Base-by-base conservation (phyloP, 1,284 basidiomycete species). In the Microbotryum saponariae region DNA sequence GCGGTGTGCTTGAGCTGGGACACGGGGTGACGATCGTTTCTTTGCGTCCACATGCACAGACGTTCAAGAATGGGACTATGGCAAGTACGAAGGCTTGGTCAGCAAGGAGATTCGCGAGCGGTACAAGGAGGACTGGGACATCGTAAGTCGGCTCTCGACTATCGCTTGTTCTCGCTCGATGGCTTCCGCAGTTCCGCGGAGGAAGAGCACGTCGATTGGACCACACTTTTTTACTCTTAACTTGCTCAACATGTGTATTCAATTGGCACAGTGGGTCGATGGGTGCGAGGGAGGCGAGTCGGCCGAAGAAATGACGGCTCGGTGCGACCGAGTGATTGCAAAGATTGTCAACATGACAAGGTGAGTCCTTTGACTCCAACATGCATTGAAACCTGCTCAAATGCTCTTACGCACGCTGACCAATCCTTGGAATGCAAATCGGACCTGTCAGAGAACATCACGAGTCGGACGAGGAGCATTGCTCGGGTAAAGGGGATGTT, bases 211-310 rank as follows among this genome's bases (percentile, higher is more conserved):
- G 27, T 27, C 27, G 27, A 27, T 27, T 6, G 27, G 27, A 6
- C 27, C 27, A 27, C 27, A 5, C 0, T 27, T 27, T 27, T 0
- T 27, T 27, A 27, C 6, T 6, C 5, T 27, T 6, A 5, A 6
- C 27, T 27, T 27, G 27, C 27, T 27, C 27, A 27, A 27, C 27
- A 6, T 5, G 27, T 27, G 5, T 27, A 0, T 27, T 27, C 27
- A 27, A 27, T 27, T 27, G 1, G 61, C 87, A 48, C 47, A 58
- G 54, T 69, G 70, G 69, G 57, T 56, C 16, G 59, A 67, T 23
- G 70, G 90, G 1, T 93, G 90, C 71, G 89, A 89, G 14, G 87
- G 85, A 20, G 91, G 91, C 31, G 91, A 96, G 77, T 86, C 83
- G 51, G 84, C 83, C 1, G 79, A 84, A 70, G 82, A 91, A 56